Conservation (phyloP, 2,329 filamentous ascomycete genomes). For the Aspergillus oerlinghausenensis region DNA sequence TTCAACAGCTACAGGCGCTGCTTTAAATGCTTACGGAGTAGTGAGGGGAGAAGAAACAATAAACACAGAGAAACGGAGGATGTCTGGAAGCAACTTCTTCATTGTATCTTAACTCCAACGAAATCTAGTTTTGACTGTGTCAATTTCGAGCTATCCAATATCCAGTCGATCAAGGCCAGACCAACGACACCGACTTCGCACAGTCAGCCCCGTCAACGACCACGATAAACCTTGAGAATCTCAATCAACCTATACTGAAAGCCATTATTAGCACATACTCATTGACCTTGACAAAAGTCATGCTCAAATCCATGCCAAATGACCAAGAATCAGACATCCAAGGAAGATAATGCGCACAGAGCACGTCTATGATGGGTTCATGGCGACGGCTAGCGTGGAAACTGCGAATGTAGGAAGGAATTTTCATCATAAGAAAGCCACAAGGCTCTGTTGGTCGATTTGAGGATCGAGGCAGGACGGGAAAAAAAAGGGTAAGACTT, state of each 20-base stretch:
- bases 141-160: background rate
- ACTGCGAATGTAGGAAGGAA: constrained; percentile 40
- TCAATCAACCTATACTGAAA: background rate
- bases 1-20: background rate
- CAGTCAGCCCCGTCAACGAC: background rate
- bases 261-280: constrained; percentile 10
- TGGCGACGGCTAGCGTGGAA: constrained; percentile 36
- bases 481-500: constrained; percentile 11
- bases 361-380: constrained; percentile 33
- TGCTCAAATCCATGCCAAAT: background rate
- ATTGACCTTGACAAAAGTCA: constrained; percentile 6
- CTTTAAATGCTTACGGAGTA: background rate
- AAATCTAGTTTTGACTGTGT: background rate
- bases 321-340: constrained; percentile 31
- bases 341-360: constrained; percentile 36
- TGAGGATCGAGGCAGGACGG: constrained; percentile 5
- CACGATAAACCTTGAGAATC: background rate
- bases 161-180: background rate
- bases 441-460: constrained; percentile 17
- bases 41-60: background rate
- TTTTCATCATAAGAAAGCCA: constrained; percentile 38
- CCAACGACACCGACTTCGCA: background rate
- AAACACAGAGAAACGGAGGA: background rate
- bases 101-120: background rate
- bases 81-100: background rate